Evolutionary conservation across 208 protist genomes (phyloP).

Genomic region (Trypanosoma cruzi): DNA sequence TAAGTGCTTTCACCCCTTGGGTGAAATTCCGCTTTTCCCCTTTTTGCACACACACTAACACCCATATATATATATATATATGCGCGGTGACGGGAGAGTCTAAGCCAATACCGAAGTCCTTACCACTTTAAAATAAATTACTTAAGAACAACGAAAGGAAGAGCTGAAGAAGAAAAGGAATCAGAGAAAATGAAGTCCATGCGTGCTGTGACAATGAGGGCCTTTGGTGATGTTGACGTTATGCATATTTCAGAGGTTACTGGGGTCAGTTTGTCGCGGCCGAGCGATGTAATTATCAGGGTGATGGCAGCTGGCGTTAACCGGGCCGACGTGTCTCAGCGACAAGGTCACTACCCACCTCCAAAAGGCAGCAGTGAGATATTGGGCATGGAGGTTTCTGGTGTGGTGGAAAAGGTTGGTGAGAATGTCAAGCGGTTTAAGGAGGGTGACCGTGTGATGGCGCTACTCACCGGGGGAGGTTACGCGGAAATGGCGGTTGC

Average conservation of each 20-base stretch:
- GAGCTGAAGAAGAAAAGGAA: neutral
- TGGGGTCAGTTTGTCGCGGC: slow-evolving; percentile 31
- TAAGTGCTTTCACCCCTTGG: neutral
- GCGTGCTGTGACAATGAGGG: slow-evolving; percentile 78
- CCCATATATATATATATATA: neutral
- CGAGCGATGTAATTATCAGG: slow-evolving; percentile 79
- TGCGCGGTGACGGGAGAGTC: neutral
- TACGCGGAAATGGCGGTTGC: slow-evolving; percentile 93
- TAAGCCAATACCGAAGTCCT: neutral
- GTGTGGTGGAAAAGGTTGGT: slow-evolving; percentile 75
- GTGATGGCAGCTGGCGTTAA: slow-evolving; percentile 91
- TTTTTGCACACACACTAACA: slow-evolving; percentile 16
- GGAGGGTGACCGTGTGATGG: slow-evolving; percentile 88
- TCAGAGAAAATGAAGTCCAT: slow-evolving; percentile 64
- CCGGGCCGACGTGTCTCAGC: slow-evolving; percentile 82
- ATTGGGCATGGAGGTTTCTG: slow-evolving; percentile 91
- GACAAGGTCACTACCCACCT: slow-evolving; percentile 87
- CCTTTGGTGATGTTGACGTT: slow-evolving; percentile 65
- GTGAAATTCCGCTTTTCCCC: slow-evolving; percentile 11
- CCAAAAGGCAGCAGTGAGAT: slow-evolving; percentile 77
- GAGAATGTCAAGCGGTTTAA: slow-evolving; percentile 61
- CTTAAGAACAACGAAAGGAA: slow-evolving; percentile 1
- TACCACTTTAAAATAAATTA: neutral
- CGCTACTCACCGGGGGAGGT: slow-evolving; percentile 85
- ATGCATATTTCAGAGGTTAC: slow-evolving; percentile 59